phyloP scores from a whole-genome alignment of 805 yeast species.

The Ogataea parapolymorpha region DNA sequence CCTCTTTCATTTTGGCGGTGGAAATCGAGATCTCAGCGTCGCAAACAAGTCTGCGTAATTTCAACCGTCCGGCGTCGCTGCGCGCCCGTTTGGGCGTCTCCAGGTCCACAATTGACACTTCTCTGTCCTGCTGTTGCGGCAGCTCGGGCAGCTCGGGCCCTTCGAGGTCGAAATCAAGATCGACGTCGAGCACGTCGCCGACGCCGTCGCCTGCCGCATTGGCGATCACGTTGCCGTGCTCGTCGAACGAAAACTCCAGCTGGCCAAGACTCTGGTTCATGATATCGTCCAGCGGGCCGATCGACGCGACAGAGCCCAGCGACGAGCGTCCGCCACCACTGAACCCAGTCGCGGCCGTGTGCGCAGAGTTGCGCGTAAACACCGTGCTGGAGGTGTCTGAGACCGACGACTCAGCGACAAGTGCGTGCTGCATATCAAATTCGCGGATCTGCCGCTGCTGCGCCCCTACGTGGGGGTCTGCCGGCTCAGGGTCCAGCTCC shows the following conservation, averaged over 20 bases:
- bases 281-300: conserved; percentile 5
- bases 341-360: conserved; percentile 5
- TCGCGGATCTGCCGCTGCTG: conserved; percentile 6
- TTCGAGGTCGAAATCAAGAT: conserved; percentile 4
- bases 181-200: conserved; percentile 4
- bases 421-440: conserved; percentile 11
- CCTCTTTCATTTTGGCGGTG: conserved; percentile 14
- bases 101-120: not conserved
- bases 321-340: conserved; percentile 1
- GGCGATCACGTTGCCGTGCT: conserved; percentile 13
- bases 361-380: conserved; percentile 10
- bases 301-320: not conserved
- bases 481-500: conserved; percentile 1
- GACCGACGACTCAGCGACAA: conserved; percentile 9
- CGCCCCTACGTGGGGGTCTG: not conserved
- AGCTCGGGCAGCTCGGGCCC: conserved; percentile 6
- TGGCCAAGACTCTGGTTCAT: conserved; percentile 10
- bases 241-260: conserved; percentile 16
- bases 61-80: conserved; percentile 1
- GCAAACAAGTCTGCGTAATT: conserved; percentile 9
- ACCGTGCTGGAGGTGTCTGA: conserved; percentile 8
- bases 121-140: not conserved
- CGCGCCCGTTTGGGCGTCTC: not conserved
- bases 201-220: conserved; percentile 3
- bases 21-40: conserved; percentile 17